phyloP scores from a whole-genome alignment of 768 basidiomycete genomes.

The Pulveroboletus frians region DNA sequence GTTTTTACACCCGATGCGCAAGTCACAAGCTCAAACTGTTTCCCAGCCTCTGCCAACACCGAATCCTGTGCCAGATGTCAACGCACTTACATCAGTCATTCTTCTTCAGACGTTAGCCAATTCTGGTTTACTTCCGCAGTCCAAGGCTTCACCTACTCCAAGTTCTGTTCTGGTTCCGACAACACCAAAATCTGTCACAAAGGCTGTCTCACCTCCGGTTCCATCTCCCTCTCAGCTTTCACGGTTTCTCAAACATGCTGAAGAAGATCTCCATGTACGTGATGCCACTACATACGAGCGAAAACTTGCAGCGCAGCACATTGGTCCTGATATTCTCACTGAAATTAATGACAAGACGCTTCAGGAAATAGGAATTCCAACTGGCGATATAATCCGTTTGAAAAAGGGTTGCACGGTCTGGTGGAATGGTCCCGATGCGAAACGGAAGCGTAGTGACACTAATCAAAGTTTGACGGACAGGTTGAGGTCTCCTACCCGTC shows the following conservation, averaged over 20 bases:
- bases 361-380: not conserved
- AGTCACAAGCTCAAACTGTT: not conserved
- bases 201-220: too few relatives aligned
- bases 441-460: not conserved
- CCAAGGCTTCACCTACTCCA: too few relatives aligned
- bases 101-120: too few relatives aligned
- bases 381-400: not conserved
- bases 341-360: not conserved
- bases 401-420: not conserved
- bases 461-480: not conserved
- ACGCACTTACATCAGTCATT: not conserved
- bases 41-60: not conserved
- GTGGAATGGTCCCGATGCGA: not conserved
- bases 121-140: too few relatives aligned
- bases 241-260: too few relatives aligned
- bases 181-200: too few relatives aligned
- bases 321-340: not conserved
- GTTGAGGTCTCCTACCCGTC: not conserved
- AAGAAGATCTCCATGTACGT: too few relatives aligned
- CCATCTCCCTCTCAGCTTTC: too few relatives aligned
- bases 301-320: not conserved
- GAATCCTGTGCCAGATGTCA: not conserved
- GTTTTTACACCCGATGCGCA: not conserved
- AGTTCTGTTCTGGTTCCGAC: too few relatives aligned
- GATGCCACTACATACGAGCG: not conserved